Evolutionary conservation across 495 filamentous ascomycete genomes (phyloP).

Genomic region (Xylaria bambusicola): DNA sequence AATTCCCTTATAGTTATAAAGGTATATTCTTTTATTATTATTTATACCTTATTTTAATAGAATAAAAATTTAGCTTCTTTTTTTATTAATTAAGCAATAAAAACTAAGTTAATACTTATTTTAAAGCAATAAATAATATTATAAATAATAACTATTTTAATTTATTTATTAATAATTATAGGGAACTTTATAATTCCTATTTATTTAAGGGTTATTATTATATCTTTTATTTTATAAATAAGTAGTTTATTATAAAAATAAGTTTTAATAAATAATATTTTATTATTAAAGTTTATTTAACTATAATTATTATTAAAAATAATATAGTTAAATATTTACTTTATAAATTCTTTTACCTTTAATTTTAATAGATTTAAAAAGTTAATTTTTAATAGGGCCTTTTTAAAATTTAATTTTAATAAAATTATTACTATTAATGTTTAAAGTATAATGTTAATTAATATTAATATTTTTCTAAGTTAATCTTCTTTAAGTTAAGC

Average conservation of each 20-base stretch:
- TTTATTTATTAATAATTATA: background rate
- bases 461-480: too few species aligned
- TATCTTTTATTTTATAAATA: background rate
- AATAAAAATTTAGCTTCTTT: background rate
- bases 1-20: background rate
- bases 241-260: background rate
- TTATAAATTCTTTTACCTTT: background rate
- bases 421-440: background rate
- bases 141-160: background rate
- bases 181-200: background rate
- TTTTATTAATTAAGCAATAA: background rate
- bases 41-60: background rate
- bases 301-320: background rate
- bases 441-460: too few species aligned
- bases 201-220: background rate
- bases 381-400: background rate
- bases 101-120: background rate
- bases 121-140: background rate
- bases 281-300: background rate
- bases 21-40: background rate
- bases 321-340: background rate
- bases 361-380: background rate
- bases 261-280: conserved; percentile 1
- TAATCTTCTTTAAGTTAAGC: background rate
- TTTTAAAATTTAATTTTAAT: background rate